Percentiles rank a stretch among this genome's conserved stretches.
phyloP scores from a whole-genome alignment of 768 basidiomycete species.

The Leccinum broughii region DNA sequence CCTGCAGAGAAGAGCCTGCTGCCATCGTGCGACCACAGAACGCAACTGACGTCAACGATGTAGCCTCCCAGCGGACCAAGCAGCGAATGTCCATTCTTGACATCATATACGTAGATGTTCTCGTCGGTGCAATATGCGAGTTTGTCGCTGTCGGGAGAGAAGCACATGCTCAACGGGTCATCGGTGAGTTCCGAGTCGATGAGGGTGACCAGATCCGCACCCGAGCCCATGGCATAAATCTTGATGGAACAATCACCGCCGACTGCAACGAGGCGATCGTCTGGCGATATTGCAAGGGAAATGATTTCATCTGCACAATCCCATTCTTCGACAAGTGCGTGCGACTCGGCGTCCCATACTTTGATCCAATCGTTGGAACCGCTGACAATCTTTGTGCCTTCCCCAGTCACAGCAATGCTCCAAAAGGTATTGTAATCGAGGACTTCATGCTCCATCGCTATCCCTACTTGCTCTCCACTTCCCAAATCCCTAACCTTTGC shows the following conservation, averaged over 20 bases:
- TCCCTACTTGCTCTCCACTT: constrained; percentile 6
- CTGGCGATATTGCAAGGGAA: neutral
- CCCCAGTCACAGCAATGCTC: neutral
- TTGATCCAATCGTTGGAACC: neutral
- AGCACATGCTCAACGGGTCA: too few species aligned
- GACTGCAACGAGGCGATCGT: neutral
- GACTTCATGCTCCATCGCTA: neutral
- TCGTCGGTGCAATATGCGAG: neutral
- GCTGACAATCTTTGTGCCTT: neutral
- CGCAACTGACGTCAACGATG: too few species aligned
- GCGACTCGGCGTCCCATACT: neutral
- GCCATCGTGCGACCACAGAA: neutral
- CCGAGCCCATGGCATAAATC: too few species aligned
- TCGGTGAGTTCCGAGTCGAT: neutral
- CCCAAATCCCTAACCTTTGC: constrained; percentile 1
- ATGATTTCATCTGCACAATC: too few species aligned
- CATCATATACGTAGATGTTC: neutral
- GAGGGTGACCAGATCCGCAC: too few species aligned
- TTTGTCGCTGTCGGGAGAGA: too few species aligned
- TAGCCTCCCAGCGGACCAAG: neutral
- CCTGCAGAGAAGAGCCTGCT: neutral
- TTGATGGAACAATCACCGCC: neutral
- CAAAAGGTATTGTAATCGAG: neutral
- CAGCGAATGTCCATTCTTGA: neutral
- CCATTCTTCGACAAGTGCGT: neutral